A percentile compares a stretch with the other conserved stretches of the same genome.
These are phyloP conservation scores for Eleusine indica DNA, from an alignment of 176 grass and related monocot species.

Conservation along the genomic window DNA sequence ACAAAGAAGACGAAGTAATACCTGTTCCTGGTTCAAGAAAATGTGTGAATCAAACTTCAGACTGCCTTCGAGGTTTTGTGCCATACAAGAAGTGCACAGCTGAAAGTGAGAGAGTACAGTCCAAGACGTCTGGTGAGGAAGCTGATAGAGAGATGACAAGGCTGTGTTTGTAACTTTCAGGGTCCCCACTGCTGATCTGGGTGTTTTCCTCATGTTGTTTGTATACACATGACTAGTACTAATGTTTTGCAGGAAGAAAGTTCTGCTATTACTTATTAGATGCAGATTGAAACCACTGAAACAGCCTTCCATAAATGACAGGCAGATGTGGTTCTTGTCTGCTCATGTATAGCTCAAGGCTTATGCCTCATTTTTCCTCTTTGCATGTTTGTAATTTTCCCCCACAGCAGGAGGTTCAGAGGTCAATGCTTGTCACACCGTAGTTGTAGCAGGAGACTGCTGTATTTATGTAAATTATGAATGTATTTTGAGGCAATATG, in stretches of 20 bases:
- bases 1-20: neutral
- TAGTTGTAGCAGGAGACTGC: constrained; percentile 5
- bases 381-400: constrained; percentile 17
- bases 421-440: constrained; percentile 18
- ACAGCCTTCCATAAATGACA: constrained; percentile 41
- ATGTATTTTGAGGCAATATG: constrained; percentile 13
- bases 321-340: neutral
- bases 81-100: constrained; percentile 57
- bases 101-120: constrained; percentile 37
- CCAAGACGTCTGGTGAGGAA: constrained; percentile 21
- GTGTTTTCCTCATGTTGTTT: constrained; percentile 36
- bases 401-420: constrained; percentile 16
- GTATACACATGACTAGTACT: constrained; percentile 34
- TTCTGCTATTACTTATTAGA: constrained; percentile 31
- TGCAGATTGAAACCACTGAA: constrained; percentile 17
- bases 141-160: constrained; percentile 61
- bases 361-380: constrained; percentile 37
- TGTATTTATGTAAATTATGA: constrained; percentile 44
- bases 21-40: constrained; percentile 43
- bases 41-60: neutral
- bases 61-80: constrained; percentile 54
- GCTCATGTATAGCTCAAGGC: constrained; percentile 14
- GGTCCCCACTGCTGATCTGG: constrained; percentile 1
- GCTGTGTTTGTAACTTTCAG: constrained; percentile 62
- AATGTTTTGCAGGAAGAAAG: constrained; percentile 29